Conservation (phyloP, 441 rosid genomes). For the Corymbia citriodora region DNA sequence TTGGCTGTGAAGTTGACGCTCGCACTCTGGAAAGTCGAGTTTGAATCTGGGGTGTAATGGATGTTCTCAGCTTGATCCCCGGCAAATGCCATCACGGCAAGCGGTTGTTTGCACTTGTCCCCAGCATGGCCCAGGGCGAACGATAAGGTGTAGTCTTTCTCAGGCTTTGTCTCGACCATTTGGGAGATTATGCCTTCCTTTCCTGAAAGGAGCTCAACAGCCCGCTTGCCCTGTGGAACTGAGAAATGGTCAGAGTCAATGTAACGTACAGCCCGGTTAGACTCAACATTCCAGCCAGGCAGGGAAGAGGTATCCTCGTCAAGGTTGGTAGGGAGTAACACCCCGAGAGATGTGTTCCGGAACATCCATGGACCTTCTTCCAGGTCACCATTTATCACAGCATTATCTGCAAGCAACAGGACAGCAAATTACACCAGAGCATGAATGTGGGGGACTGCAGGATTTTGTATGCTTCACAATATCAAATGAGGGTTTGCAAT, state of each 20-base stretch:
- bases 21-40: constrained; percentile 54
- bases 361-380: constrained; percentile 98
- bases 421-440: background rate
- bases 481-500: background rate
- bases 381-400: constrained; percentile 74
- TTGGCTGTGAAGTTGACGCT: constrained; percentile 75
- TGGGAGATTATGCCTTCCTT: constrained; percentile 95
- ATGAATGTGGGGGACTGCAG: background rate
- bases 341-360: constrained; percentile 73
- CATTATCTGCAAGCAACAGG: constrained; percentile 43
- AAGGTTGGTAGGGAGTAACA: constrained; percentile 79
- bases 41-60: constrained; percentile 69
- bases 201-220: constrained; percentile 79
- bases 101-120: constrained; percentile 85
- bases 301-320: constrained; percentile 78
- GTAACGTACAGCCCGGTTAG: constrained; percentile 83
- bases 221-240: constrained; percentile 79
- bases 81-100: constrained; percentile 86
- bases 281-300: constrained; percentile 93
- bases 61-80: constrained; percentile 84
- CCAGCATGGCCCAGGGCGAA: constrained; percentile 76
- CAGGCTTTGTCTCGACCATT: constrained; percentile 68
- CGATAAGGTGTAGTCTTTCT: constrained; percentile 44
- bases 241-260: constrained; percentile 79
- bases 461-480: background rate